These are phyloP conservation scores for Quercus ilex DNA, from an alignment of 306 rosid species.

Conservation along the genomic window DNA sequence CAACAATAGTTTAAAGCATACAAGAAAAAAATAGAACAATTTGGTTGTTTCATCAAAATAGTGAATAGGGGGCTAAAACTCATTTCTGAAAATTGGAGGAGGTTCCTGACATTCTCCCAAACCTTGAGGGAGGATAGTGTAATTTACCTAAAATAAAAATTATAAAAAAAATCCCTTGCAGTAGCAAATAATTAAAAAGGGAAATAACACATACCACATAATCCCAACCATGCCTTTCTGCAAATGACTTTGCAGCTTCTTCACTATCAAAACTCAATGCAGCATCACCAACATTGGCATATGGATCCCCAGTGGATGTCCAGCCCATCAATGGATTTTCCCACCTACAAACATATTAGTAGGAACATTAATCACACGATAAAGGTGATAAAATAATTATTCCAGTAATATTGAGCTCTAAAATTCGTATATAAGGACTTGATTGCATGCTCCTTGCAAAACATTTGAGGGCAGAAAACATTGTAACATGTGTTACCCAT, in stretches of 20 bases:
- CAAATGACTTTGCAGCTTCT: conserved; percentile 85
- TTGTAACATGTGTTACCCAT: not conserved
- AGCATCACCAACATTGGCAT: conserved; percentile 87
- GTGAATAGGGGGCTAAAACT: not conserved
- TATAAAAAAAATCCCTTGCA: not conserved
- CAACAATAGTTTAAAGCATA: not conserved
- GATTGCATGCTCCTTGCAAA: not conserved
- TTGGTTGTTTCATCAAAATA: no score
- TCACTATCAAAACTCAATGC: conserved; percentile 77
- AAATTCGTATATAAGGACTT: not conserved
- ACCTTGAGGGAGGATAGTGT: no score
- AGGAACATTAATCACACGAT: conserved; percentile 7
- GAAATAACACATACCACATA: conserved; percentile 55
- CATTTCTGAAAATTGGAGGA: no score
- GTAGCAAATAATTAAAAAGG: not conserved
- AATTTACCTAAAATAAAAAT: no score
- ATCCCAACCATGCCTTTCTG: conserved; percentile 95
- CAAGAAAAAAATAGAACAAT: no score
- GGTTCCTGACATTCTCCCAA: no score
- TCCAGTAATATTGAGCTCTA: not conserved
- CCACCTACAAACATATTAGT: conserved; percentile 63
- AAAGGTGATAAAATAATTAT: not conserved
- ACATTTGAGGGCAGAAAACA: not conserved
- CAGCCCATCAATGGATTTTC: conserved; percentile 99
- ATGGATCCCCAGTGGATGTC: conserved; percentile 99